These are phyloP conservation scores for Rhodotorula sp. DNA, from an alignment of 1,284 basidiomycete species.

Conservation along the genomic window DNA sequence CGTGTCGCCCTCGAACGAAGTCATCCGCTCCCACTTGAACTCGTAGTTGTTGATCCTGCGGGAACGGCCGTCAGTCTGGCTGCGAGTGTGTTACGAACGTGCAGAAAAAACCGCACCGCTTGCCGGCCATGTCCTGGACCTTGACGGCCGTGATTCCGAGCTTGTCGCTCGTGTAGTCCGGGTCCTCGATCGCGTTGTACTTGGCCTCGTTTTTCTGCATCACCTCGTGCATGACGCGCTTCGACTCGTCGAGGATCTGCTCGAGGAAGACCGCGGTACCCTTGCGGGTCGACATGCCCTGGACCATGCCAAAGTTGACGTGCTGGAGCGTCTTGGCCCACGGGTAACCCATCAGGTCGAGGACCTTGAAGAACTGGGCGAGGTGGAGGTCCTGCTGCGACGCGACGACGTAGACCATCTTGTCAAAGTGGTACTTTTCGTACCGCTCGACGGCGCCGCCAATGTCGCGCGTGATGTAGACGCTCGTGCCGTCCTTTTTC, in stretches of 20 bases:
- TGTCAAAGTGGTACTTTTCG: slow-evolving; percentile 91
- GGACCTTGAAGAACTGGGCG: slow-evolving; percentile 86
- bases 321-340: slow-evolving; percentile 82
- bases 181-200: slow-evolving; percentile 84
- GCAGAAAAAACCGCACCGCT: slow-evolving; percentile 58
- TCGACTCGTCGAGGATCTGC: slow-evolving; percentile 87
- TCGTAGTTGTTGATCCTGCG: slow-evolving; percentile 90
- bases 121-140: slow-evolving; percentile 96
- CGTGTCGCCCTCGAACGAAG: slow-evolving; percentile 95
- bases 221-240: slow-evolving; percentile 89
- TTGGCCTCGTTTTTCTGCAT: slow-evolving; percentile 95
- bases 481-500: slow-evolving; percentile 93
- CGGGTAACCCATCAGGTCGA: slow-evolving; percentile 83
- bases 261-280: slow-evolving; percentile 96
- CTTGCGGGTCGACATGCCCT: slow-evolving; percentile 95
- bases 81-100: no score
- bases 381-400: slow-evolving; percentile 92
- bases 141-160: slow-evolving; percentile 96
- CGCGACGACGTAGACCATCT: slow-evolving; percentile 67
- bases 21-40: slow-evolving; percentile 93
- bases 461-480: slow-evolving; percentile 98
- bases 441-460: slow-evolving; percentile 90
- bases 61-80: neutral
- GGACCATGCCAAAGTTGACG: slow-evolving; percentile 72
- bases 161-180: slow-evolving; percentile 74